Base-by-base conservation (phyloP, 2,329 filamentous ascomycete genomes). In the Sporothrix curviconia region DNA sequence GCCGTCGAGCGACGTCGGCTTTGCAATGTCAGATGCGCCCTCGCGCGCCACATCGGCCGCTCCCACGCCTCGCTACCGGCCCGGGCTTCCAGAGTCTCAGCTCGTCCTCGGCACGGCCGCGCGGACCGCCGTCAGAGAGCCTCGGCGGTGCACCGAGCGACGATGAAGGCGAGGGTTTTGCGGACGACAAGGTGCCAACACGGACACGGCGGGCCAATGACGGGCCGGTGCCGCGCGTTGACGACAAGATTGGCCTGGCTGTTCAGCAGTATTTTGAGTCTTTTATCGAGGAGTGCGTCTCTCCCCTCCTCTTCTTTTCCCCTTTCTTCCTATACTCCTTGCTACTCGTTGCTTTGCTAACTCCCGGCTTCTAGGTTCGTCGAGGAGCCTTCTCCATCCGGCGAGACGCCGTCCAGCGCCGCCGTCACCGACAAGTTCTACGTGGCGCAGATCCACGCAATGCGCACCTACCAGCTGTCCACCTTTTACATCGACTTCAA, bases 401-500 rank as follows among this genome's bases (percentile, higher is more conserved):
- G 78, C 44, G 75, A 78, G 7, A 85, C 86, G 9, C 76, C 82
- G 3, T 87, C 88, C 15, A 90, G 86, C 67, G 84, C 85, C 28
- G 78, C 84, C 46, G 56, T 60, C 17, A 89, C 87, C 25, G 86
- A 91, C 74, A 89, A 87, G 69, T 92, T 91, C 75, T 95, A 94
- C 70, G 79, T 94, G 58, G 87, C 87, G 51, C 89, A 92, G 72
- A 90, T 95, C 64, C 85, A 89, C 66, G 86, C 85, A 61, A 84
- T 95, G 78, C 80, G 82, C 58, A 79, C 80, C 22, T 88, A 87
- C 69, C 78, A 84, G 62, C 80, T 92, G n/a, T 92, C 89, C 1
- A 94, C 89, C 6, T 83, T 94, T 58, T 95, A 94, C 69, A 82
- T 95, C 67, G 90, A 95, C 73, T 94, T 86, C 73, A 89, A 85